A percentile compares a stretch with the other conserved stretches of the same genome.
Evolutionary conservation across 2,329 filamentous ascomycete species (phyloP).

Genomic region (Amesomyces nigricolor): DNA sequence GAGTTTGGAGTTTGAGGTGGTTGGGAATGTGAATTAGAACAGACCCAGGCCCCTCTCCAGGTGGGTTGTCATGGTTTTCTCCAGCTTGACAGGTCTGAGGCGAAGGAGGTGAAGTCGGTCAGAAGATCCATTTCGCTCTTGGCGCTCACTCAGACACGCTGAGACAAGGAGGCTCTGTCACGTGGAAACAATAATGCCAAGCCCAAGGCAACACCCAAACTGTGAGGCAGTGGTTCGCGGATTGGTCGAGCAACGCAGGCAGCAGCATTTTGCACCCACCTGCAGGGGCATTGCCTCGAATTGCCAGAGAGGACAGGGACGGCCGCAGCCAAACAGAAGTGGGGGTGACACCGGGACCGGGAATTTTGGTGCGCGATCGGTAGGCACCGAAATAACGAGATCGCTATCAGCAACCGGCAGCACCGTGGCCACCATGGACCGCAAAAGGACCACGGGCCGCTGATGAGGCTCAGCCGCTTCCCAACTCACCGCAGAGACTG

Average conservation of each 20-base stretch:
- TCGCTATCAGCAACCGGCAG: background rate
- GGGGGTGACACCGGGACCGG: constrained; percentile 1
- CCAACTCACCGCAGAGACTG: background rate
- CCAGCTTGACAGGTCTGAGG: too few relatives aligned
- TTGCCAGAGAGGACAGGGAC: too few relatives aligned
- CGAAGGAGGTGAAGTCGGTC: too few relatives aligned
- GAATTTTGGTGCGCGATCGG: background rate
- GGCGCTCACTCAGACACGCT: background rate
- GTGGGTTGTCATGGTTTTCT: too few relatives aligned
- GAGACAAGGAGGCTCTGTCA: background rate
- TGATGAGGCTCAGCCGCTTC: background rate
- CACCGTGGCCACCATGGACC: background rate
- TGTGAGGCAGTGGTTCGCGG: too few relatives aligned
- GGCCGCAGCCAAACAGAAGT: constrained; percentile 11
- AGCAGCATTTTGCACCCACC: constrained; percentile 20
- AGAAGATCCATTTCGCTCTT: too few relatives aligned
- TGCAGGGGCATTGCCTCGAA: background rate
- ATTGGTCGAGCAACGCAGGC: constrained; percentile 11
- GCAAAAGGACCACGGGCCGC: background rate
- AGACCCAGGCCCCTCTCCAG: too few relatives aligned
- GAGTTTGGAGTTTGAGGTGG: too few relatives aligned
- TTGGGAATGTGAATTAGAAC: too few relatives aligned
- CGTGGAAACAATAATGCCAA: too few relatives aligned
- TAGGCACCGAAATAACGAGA: constrained; percentile 27
- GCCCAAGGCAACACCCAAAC: too few relatives aligned